Percentiles rank a stretch among this genome's conserved stretches.
Conservation (phyloP, 257 asterid species). For the Ehretia macrophylla region DNA sequence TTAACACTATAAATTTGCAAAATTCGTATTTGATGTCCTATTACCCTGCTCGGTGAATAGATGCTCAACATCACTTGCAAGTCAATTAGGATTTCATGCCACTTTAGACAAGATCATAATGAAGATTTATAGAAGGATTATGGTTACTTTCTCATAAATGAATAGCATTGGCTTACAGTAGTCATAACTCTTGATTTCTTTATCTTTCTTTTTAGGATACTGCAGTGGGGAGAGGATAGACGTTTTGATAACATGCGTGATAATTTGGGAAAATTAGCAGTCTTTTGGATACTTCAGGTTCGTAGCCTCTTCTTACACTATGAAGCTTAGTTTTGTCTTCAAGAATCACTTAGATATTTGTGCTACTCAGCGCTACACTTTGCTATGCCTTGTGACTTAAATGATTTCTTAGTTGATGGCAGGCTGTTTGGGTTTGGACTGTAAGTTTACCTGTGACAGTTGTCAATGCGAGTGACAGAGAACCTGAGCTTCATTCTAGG, state of each 20-base stretch:
- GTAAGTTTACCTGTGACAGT: conserved; percentile 92
- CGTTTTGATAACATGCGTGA: conserved; percentile 86
- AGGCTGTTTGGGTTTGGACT: conserved; percentile 99
- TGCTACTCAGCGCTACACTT: background rate
- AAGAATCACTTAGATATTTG: background rate
- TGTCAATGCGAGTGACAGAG: conserved; percentile 66
- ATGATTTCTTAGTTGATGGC: conserved; percentile 6
- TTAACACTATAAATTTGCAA: too few relatives aligned
- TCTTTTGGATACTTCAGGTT: conserved; percentile 91
- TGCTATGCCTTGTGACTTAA: background rate
- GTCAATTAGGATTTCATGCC: too few relatives aligned
- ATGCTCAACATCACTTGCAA: too few relatives aligned
- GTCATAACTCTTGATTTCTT: background rate
- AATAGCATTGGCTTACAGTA: background rate
- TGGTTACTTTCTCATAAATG: background rate
- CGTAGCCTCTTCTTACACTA: background rate
- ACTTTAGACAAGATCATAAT: too few relatives aligned
- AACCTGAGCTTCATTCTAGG: conserved; percentile 58
- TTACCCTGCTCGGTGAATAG: too few relatives aligned
- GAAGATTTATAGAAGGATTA: too few relatives aligned
- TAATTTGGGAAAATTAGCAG: conserved; percentile 71
- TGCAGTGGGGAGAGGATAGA: conserved; percentile 95
- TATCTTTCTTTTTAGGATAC: conserved; percentile 44
- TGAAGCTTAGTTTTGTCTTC: background rate
- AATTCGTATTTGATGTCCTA: too few relatives aligned